A percentile compares a stretch with the other conserved stretches of the same genome.
phyloP scores from a whole-genome alignment of 2,329 filamentous ascomycete species.

The Diaporthe destruens region DNA sequence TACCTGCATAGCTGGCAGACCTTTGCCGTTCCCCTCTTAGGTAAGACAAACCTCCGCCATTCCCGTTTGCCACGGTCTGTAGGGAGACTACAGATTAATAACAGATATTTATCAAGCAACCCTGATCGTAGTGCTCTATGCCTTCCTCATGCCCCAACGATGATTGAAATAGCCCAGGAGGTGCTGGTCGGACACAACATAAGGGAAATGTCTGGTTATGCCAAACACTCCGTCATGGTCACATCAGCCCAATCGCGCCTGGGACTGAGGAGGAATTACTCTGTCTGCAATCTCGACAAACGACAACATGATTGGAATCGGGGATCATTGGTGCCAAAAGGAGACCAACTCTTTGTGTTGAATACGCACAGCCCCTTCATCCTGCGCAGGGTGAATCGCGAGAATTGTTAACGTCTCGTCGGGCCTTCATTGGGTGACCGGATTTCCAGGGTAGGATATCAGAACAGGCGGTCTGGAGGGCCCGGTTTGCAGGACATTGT shows the following conservation, averaged over 20 bases:
- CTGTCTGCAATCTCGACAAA: conserved; percentile 2
- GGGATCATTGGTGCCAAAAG: background rate
- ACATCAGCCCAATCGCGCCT: background rate
- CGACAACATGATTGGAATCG: background rate
- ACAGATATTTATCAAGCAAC: too few species aligned
- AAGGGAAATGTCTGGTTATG: too few species aligned
- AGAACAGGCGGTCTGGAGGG: conserved; percentile 18
- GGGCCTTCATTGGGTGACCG: conserved; percentile 18
- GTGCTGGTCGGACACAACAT: too few species aligned
- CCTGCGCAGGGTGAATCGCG: background rate
- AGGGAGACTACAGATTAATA: too few species aligned
- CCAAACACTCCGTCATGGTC: background rate
- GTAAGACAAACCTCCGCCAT: too few species aligned
- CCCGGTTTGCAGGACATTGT: conserved; percentile 10
- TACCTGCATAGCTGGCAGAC: too few species aligned
- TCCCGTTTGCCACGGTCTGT: too few species aligned
- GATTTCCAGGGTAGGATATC: background rate
- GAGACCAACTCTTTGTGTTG: background rate
- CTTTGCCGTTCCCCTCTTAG: too few species aligned
- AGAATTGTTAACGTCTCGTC: background rate
- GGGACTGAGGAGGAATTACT: background rate
- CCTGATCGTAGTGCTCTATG: too few species aligned
- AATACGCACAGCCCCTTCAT: background rate
- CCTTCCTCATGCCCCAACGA: background rate
- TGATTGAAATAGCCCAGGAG: background rate